phyloP scores from a whole-genome alignment of 768 basidiomycete genomes.

The Naganishia onofrii region DNA sequence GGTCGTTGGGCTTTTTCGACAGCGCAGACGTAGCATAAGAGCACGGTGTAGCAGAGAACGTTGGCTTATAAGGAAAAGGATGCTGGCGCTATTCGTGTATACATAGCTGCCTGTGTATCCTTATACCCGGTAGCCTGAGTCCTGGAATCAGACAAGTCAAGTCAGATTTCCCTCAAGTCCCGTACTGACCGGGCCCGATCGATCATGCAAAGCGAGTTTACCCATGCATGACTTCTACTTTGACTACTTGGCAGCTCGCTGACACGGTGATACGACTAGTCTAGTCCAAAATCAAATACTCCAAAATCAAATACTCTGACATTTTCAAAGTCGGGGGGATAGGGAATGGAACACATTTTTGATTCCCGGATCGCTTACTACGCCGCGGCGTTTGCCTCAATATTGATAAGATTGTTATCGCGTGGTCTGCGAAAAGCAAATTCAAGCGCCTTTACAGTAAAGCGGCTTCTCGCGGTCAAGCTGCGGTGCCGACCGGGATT shows the following conservation, averaged over 20 bases:
- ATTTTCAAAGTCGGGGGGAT: slow-evolving; percentile 6
- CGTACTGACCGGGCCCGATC: too few relatives aligned
- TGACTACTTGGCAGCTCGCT: too few relatives aligned
- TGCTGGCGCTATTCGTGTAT: not conserved
- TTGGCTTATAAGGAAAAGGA: not conserved
- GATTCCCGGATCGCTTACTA: too few relatives aligned
- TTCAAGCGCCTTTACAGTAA: not conserved
- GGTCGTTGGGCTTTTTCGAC: not conserved
- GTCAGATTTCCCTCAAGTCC: too few relatives aligned
- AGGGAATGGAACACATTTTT: too few relatives aligned
- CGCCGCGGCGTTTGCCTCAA: not conserved
- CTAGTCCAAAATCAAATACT: not conserved
- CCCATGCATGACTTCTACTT: too few relatives aligned
- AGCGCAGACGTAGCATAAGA: slow-evolving; percentile 2
- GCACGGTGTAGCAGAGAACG: not conserved
- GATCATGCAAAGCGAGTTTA: too few relatives aligned
- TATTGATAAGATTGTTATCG: not conserved
- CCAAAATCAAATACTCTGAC: not conserved
- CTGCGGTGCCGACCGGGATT: too few relatives aligned
- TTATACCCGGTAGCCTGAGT: not conserved
- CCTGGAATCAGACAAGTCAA: too few relatives aligned
- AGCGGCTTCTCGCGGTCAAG: too few relatives aligned
- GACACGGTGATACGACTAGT: not conserved
- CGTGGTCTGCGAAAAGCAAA: not conserved
- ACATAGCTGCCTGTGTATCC: not conserved